Conservation (phyloP, 148 eudicot genomes). For the Cornus suecica region DNA sequence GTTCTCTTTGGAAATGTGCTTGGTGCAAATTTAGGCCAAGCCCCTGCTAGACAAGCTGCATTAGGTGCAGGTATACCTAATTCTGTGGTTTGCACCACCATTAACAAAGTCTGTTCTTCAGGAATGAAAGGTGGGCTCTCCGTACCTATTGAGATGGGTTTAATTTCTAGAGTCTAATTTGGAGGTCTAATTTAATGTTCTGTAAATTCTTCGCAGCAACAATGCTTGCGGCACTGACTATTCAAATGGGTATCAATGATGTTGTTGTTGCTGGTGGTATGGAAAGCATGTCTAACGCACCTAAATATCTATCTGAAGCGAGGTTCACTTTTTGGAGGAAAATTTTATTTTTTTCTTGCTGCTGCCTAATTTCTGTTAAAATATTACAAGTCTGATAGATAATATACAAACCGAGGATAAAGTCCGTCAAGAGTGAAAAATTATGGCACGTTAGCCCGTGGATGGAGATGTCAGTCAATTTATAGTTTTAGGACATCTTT, state of each 20-base stretch:
- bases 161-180: neutral
- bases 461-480: neutral
- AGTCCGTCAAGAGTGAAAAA: neutral
- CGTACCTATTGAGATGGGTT: neutral
- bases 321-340: slow-evolving; percentile 42
- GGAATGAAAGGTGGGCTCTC: slow-evolving; percentile 78
- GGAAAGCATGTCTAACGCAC: slow-evolving; percentile 99
- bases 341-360: neutral
- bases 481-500: neutral
- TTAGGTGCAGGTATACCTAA: slow-evolving; percentile 90
- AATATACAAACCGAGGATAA: neutral
- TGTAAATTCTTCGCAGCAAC: slow-evolving; percentile 52
- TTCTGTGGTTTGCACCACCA: slow-evolving; percentile 82
- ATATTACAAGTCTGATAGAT: neutral
- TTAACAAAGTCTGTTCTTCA: slow-evolving; percentile 94
- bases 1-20: slow-evolving; percentile 96
- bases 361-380: neutral
- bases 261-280: slow-evolving; percentile 92
- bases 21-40: slow-evolving; percentile 97
- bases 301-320: slow-evolving; percentile 78
- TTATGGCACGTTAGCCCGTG: neutral
- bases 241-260: slow-evolving; percentile 71
- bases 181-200: slow-evolving; percentile 9
- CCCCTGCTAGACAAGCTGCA: slow-evolving; percentile 98
- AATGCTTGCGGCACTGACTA: slow-evolving; percentile 91